Base-by-base conservation (phyloP, 2,329 filamentous ascomycete species). In the Elsinoe australis region DNA sequence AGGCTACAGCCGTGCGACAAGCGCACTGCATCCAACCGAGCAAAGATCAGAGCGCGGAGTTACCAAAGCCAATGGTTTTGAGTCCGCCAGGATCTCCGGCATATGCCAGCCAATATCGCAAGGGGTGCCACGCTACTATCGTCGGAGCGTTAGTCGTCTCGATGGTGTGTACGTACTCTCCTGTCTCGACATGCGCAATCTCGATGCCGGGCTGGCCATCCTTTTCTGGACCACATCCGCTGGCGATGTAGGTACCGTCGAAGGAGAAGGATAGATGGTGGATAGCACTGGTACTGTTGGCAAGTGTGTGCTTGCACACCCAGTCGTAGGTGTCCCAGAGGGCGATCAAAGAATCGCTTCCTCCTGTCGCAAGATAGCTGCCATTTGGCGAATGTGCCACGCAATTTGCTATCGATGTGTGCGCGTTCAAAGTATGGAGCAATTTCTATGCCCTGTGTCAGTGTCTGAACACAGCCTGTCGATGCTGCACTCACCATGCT, bases 321-420 rank as follows among this genome's bases (percentile, higher is more conserved):
- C 84, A 88, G 55, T 85, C 80, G 32, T 74, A 73, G 3, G 85
- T 88, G 58, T 89, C 84, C 82, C 85, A 90, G 2, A 90, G 69
- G 4, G 82, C 74, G 55, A 89, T 83, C 44, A 87, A 75, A 1
- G 82, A 83, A 59, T 90, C 85, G 7, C 80, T 79, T 7, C 83
- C 84, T 22, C 85, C 85, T 0, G 83, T 84, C 0, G 85, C 85
- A 35, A 90, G 70, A 59, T 81, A 84, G 33, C 79, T 73, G 32
- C 80, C 85, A 35, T 77, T 79, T 0, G 85, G 84, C 53, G 85
- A 83, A 57, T 88, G 68, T 53, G 82, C 81, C 9, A 80, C 74
- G 6, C 79, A 75, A 52, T 85, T 72, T 58, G 83, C 87, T 3
- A 82, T 78, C 3, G 82, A 83, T 2, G 83, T 87, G 62, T 89